A percentile compares a stretch with the other conserved stretches of the same genome.
Evolutionary conservation across 805 yeast species (phyloP).

Genomic region (Kodamaea kaohsiungensis): DNA sequence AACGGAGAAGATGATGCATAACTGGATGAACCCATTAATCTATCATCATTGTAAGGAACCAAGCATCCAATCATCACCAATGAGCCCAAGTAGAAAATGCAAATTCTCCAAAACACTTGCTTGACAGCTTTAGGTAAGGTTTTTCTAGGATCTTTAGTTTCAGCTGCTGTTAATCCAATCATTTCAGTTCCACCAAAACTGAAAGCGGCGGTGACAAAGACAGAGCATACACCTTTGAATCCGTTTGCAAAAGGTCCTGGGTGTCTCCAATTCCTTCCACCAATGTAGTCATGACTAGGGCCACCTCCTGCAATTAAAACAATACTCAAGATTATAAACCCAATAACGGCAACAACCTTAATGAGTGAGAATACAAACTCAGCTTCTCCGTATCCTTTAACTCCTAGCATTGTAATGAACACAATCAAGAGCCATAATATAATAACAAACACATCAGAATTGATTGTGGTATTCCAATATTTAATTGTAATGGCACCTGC

Average conservation of each 20-base stretch:
- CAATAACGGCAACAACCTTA: slow-evolving; percentile 50
- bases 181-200: slow-evolving; percentile 75
- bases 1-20: slow-evolving; percentile 69
- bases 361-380: slow-evolving; percentile 51
- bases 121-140: slow-evolving; percentile 72
- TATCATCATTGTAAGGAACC: slow-evolving; percentile 60
- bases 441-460: slow-evolving; percentile 62
- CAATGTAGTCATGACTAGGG: slow-evolving; percentile 50
- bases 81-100: slow-evolving; percentile 64
- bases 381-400: slow-evolving; percentile 56
- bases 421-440: slow-evolving; percentile 51
- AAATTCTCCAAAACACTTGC: slow-evolving; percentile 80
- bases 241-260: slow-evolving; percentile 70
- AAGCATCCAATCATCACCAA: slow-evolving; percentile 57
- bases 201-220: slow-evolving; percentile 74
- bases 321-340: slow-evolving; percentile 54
- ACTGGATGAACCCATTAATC: slow-evolving; percentile 50
- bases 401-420: slow-evolving; percentile 52
- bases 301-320: slow-evolving; percentile 59
- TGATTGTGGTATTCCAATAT: slow-evolving; percentile 54
- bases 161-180: slow-evolving; percentile 76
- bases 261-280: slow-evolving; percentile 56
- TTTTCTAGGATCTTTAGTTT: slow-evolving; percentile 64
- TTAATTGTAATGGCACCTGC: slow-evolving; percentile 60
- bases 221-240: slow-evolving; percentile 69